Base-by-base conservation (phyloP, 441 rosid species). In the Adansonia grandidieri region DNA sequence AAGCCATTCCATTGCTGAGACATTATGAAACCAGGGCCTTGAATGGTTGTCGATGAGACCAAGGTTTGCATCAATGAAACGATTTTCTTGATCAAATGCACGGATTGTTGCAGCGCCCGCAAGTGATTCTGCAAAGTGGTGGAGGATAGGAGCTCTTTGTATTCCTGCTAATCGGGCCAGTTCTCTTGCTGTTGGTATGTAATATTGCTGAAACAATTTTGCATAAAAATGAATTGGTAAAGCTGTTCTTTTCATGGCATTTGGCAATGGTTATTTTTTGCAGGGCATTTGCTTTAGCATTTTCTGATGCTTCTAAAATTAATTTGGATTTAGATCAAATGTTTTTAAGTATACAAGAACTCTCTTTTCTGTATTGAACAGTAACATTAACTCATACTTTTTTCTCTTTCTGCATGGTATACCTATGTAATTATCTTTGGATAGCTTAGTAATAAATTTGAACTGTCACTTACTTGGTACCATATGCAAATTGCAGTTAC, bases 1-100 rank as follows among this genome's bases (percentile, higher is more conserved):
- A 80, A 97, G 97, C 99, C 99, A 97, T 78, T 97, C 99, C 98
- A 97, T 94, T 60, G 99, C 98, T 17, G 98, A 81, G 70, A 85
- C 82, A 79, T 87, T 89, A 83, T 97, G 98, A 86, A 97, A 97
- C 99, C 98, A 94, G 73, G 99, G 98, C 84, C 93, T 92, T 44
- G 99, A 93, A 80, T 91, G 94, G 82, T 79, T 82, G 80, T 97
- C 97, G 68, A 94, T 84, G 28, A 94, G 97, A 61, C 56, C 76
- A 28, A 94, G 92, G 78, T 97, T 97, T 76, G 89, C 82, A 74
- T 78, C 71, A 42, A 77, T 81, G 84, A 97, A 97, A n/a, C 98
- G 92, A 1, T 80, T 88, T 83, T 80, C 87, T 75, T 97, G 96
- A 81, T 90, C 93, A 86, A 94, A 97, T 53, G 98, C 97, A 6